Evolutionary conservation across 2,329 filamentous ascomycete species (phyloP), one percentile per base, ranked within the genome.

Genomic region (Colletotrichum kahawae): DNA sequence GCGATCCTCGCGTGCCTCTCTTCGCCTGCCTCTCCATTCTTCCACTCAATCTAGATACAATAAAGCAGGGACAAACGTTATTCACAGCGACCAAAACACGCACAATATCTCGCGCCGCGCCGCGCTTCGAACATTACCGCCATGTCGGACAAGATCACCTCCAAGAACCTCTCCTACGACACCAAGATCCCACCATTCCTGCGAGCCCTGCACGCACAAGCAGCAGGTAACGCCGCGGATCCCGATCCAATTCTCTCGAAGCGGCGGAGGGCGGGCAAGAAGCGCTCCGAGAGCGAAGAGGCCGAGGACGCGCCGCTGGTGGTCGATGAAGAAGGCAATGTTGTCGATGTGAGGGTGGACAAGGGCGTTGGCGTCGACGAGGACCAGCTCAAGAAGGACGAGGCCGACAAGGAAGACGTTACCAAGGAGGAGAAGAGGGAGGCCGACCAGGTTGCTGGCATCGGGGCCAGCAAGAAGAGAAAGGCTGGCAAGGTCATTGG

Each of bases 301-400:
- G 93, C 93, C 14, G 94, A 96, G 78, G 94, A 96, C 82, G 93
- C 89, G 65, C 95, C 95, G 0, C 88, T 95, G 0, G 92, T 95
- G 67, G 91, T 97, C 5, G 91, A 96, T 78, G 94, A 95, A 81
- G 88, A 90, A 6, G 93, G 92, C 65, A 93, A 95, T 70, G 89
- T 93, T 34, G 89, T 93, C 34, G 62, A 83, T 84, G 78, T 91
- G 79, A 76, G 89, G 21, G 82, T 89, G 6, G 84, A 83, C 67
- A 81, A 82, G 59, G 87, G 89, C 75, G 88, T 88, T 9, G 80
- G 76, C 5, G 83, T 87, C n/a, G 84, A 81, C n/a, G 79, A 77
- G 34, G 72, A 80, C 78, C 76, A 74, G 43, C 79, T 79, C 77
- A 78, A 81, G 71, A 76, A 79, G 60, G 81, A 82, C 70, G 69